Conservation (phyloP, 805 yeast genomes). For the Candida railenensis region DNA sequence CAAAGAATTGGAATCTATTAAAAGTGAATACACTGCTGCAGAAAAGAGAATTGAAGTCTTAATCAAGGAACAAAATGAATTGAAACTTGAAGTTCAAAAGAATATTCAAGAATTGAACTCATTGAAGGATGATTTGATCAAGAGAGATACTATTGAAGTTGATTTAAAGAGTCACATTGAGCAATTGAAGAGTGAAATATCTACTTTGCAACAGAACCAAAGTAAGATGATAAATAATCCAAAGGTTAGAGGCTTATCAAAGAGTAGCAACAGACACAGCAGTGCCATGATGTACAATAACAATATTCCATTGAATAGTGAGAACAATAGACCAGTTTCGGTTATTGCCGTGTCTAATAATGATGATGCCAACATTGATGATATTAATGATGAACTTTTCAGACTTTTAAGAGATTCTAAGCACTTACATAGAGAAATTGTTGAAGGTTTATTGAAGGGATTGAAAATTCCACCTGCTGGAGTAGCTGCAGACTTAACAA, state of each 20-base stretch:
- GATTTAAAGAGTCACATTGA: constrained; percentile 64
- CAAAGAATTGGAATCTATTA: constrained; percentile 53
- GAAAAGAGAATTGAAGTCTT: constrained; percentile 59
- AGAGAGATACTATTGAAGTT: constrained; percentile 61
- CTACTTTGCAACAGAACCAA: constrained; percentile 40
- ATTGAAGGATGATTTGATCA: constrained; percentile 57
- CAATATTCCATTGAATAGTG: constrained; percentile 20
- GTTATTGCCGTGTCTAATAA: constrained; percentile 56
- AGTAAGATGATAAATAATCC: constrained; percentile 31
- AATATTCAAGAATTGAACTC: constrained; percentile 61
- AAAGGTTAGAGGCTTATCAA: constrained; percentile 31
- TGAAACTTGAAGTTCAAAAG: constrained; percentile 61
- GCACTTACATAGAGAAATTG: constrained; percentile 75
- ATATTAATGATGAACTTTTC: constrained; percentile 74
- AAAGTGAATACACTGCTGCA: constrained; percentile 56
- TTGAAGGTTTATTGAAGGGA: constrained; percentile 81
- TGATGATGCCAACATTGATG: constrained; percentile 57
- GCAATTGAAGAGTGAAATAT: constrained; percentile 51
- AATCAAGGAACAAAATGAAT: constrained; percentile 56
- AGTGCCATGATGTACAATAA: constrained; percentile 37
- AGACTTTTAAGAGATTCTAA: constrained; percentile 68
- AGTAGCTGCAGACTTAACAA: constrained; percentile 76
- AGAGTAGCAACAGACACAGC: constrained; percentile 34
- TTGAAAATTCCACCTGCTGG: constrained; percentile 84
- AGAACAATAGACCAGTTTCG: constrained; percentile 56